These are phyloP conservation scores for Colletotrichum sidae DNA, from an alignment of 2,329 filamentous ascomycete species.

Conservation along the genomic window DNA sequence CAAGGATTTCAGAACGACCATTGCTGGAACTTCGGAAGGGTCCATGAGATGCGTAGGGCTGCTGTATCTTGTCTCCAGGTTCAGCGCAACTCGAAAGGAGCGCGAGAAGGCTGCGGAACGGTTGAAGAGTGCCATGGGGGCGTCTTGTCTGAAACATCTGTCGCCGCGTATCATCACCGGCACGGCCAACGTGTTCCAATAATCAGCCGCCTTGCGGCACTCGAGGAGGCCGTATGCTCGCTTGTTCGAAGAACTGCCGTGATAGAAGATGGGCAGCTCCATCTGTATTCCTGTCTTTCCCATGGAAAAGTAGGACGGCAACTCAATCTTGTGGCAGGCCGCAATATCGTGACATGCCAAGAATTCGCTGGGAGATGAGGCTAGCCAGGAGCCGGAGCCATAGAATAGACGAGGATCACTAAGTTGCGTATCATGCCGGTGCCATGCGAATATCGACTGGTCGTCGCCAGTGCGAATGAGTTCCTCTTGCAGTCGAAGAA, in stretches of 20 bases:
- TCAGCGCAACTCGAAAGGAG: neutral
- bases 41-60: no score
- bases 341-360: neutral
- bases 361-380: neutral
- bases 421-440: no score
- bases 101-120: neutral
- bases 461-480: neutral
- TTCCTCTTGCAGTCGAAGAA: neutral
- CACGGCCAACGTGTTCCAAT: neutral
- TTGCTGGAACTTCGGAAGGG: no score
- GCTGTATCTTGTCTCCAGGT: no score
- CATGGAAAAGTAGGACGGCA: no score
- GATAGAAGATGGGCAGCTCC: no score
- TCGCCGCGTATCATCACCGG: neutral
- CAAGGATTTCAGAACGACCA: neutral
- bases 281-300: neutral
- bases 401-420: accelerated
- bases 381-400: neutral
- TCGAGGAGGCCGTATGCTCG: neutral
- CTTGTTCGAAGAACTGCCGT: no score
- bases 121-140: no score
- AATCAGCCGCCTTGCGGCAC: neutral
- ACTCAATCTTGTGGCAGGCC: neutral
- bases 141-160: neutral
- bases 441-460: slow-evolving; percentile 5